A percentile compares a stretch with the other conserved stretches of the same genome.
phyloP scores from a whole-genome alignment of 208 protist species.

The Histomonas meleagridis region DNA sequence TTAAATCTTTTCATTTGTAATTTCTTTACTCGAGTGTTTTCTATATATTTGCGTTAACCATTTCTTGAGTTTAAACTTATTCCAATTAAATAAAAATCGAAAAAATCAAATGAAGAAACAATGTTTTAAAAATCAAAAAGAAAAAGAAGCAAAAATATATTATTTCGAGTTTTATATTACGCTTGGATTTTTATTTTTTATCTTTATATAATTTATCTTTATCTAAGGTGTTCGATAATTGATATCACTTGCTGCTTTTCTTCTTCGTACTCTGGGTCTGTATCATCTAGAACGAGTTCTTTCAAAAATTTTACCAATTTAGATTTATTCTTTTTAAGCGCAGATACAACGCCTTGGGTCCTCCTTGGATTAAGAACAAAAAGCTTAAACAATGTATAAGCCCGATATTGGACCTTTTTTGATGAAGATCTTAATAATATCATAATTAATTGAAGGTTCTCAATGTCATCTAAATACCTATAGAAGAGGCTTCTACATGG shows the following conservation, averaged over 20 bases:
- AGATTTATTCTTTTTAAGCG: not conserved
- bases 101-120: too few species aligned
- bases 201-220: too few species aligned
- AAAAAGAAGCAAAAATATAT: too few species aligned
- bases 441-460: conserved; percentile 3
- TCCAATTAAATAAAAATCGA: too few species aligned
- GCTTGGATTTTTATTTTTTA: too few species aligned
- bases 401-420: not conserved
- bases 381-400: not conserved
- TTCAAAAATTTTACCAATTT: not conserved
- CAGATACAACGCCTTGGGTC: not conserved
- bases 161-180: too few species aligned
- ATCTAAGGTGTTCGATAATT: too few species aligned
- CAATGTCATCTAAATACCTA: not conserved
- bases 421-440: not conserved
- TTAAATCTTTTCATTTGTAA: too few species aligned
- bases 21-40: too few species aligned
- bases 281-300: not conserved
- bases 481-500: not conserved
- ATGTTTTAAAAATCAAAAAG: too few species aligned
- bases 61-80: too few species aligned
- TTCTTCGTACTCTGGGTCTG: not conserved
- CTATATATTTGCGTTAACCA: too few species aligned
- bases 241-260: not conserved
- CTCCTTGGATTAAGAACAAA: conserved; percentile 12